Evolutionary conservation across 129 eudicot species (phyloP).

Genomic region (Flaveria sonorensis): DNA sequence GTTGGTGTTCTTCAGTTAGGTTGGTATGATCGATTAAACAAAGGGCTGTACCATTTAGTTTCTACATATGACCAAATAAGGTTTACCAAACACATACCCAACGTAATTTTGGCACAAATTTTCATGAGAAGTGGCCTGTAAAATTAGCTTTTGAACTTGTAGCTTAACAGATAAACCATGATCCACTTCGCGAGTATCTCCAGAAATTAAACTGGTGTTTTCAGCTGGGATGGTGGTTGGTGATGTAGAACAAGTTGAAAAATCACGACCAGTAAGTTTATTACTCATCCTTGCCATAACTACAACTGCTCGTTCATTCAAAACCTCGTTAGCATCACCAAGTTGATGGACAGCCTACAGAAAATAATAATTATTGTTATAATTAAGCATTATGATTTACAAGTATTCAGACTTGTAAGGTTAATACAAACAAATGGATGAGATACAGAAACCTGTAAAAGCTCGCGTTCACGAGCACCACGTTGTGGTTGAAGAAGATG

Average conservation of each 20-base stretch:
- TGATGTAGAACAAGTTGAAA: slow-evolving; percentile 56
- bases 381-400: background rate
- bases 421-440: background rate
- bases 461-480: slow-evolving; percentile 91
- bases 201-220: slow-evolving; percentile 51
- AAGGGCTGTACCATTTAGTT: too few relatives aligned
- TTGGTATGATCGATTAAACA: too few relatives aligned
- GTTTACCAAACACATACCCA: slow-evolving; percentile 57
- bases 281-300: slow-evolving; percentile 98
- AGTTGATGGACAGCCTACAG: slow-evolving; percentile 91
- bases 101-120: slow-evolving; percentile 96
- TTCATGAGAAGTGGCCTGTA: slow-evolving; percentile 91
- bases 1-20: too few relatives aligned
- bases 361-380: slow-evolving; percentile 20
- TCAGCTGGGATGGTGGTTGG: slow-evolving; percentile 61
- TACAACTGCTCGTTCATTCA: slow-evolving; percentile 91
- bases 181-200: slow-evolving; percentile 82
- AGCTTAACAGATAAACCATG: slow-evolving; percentile 87
- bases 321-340: slow-evolving; percentile 96
- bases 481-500: slow-evolving; percentile 85
- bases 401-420: background rate
- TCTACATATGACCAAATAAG: background rate
- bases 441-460: slow-evolving; percentile 66
- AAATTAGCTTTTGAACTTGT: slow-evolving; percentile 92
- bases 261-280: slow-evolving; percentile 97